A percentile compares a stretch with the other conserved stretches of the same genome.
Evolutionary conservation across 192 early-diverging fungal genomes (phyloP).

Genomic region (Podila verticillata): DNA sequence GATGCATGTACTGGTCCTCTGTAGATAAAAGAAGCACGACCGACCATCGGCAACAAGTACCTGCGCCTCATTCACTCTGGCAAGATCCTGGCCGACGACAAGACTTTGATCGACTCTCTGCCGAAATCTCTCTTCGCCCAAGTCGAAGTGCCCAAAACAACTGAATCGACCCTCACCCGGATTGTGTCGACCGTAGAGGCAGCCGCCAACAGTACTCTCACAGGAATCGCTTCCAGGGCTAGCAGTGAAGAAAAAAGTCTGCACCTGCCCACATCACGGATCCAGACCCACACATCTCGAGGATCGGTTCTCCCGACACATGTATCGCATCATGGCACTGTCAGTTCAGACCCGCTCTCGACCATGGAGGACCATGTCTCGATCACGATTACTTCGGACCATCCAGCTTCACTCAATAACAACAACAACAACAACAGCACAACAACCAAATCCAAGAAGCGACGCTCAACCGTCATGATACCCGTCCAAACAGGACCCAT

Average conservation of each 20-base stretch:
- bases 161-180: conserved; percentile 25
- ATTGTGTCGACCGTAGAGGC: conserved; percentile 38
- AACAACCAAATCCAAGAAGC: background rate
- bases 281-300: conserved; percentile 17
- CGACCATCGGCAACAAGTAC: conserved; percentile 50
- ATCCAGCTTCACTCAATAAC: background rate
- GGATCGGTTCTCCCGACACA: conserved; percentile 39
- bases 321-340: conserved; percentile 15
- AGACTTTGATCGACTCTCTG: conserved; percentile 45
- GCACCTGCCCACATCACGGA: background rate
- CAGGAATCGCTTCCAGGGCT: conserved; percentile 38
- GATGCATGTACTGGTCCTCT: background rate
- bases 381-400: conserved; percentile 12
- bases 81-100: conserved; percentile 51
- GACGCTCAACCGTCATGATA: conserved; percentile 27
- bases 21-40: conserved; percentile 49
- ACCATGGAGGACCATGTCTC: conserved; percentile 1
- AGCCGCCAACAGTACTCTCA: conserved; percentile 28
- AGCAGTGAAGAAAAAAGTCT: conserved; percentile 6
- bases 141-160: conserved; percentile 22
- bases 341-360: conserved; percentile 1
- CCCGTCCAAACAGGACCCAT: conserved; percentile 57
- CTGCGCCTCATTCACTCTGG: conserved; percentile 63
- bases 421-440: conserved; percentile 37
- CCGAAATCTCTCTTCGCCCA: conserved; percentile 35